Conservation (phyloP, 768 basidiomycete genomes). For the Candolleomyces aberdarensis region DNA sequence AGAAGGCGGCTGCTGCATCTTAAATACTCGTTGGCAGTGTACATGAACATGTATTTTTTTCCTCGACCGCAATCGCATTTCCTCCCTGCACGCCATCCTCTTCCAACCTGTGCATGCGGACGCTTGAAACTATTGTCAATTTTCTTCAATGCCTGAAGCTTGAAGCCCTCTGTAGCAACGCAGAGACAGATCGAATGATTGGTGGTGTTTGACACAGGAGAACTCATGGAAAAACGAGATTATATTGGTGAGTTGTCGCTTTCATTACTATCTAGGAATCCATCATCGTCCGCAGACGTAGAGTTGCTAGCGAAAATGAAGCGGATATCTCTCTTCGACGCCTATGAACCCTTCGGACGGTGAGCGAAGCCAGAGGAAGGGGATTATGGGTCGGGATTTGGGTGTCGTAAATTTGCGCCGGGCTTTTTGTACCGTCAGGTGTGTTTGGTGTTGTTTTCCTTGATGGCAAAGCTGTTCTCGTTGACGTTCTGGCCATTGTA, state of each 20-base stretch:
- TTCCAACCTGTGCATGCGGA: neutral
- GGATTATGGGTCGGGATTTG: neutral
- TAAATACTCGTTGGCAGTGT: neutral
- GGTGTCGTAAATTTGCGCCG: neutral
- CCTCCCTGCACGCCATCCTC: neutral
- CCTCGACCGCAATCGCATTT: neutral
- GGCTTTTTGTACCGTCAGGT: too few relatives aligned
- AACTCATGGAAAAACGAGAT: neutral
- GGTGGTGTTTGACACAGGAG: too few relatives aligned
- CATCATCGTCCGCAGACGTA: slow-evolving; percentile 58
- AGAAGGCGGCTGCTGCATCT: slow-evolving; percentile 50
- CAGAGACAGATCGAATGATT: too few relatives aligned
- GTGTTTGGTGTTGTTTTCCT: too few relatives aligned
- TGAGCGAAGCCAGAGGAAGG: neutral
- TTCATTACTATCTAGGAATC: slow-evolving; percentile 75
- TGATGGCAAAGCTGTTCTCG: too few relatives aligned
- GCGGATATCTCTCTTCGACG: slow-evolving; percentile 48
- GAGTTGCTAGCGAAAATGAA: slow-evolving; percentile 78
- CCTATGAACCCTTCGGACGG: neutral
- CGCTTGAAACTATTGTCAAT: neutral
- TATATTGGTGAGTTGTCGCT: slow-evolving; percentile 41
- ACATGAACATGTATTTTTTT: neutral
- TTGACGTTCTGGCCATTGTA: too few relatives aligned
- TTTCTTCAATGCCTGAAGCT: neutral
- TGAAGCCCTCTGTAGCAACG: too few relatives aligned